Evolutionary conservation across 805 yeast genomes (phyloP), one percentile per base, ranked within the genome.

Genomic region (Pichia nanzhaoensis): DNA sequence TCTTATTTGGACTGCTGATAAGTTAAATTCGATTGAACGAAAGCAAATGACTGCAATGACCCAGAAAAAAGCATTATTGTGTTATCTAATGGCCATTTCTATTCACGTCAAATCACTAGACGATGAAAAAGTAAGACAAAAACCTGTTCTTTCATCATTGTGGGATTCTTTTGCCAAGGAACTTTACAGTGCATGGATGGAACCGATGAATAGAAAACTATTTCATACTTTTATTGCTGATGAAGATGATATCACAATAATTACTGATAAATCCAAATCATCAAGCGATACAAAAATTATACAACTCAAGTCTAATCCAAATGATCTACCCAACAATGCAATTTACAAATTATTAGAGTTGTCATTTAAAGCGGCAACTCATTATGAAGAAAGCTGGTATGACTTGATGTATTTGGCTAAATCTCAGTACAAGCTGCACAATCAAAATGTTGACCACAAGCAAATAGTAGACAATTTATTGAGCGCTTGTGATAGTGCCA

Each of bases 1-100:
- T 51, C 64, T 93, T 45, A 78, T 86, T n/a, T 88, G 96, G 95
- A 84, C 91, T 1, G 80, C 95, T 0, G 96, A 90, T 55, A 84
- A 84, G 55, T 64, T 88, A 32, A 81, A 81, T 42, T 69, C 75
- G 0, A 57, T 70, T 0, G 93, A 84, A 5, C 71, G 80, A 49
- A 82, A 82, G 55, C 64, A 65, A 3, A 60, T 65, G 0, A 82
- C 88, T 0, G 87, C 89, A 0, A 63, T 71, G 5, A 57, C 76
- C 3, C 96, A 88, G 60, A 71, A 83, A 47, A 82, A 74, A 54
- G 71, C 95, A 0, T 61, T 91, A 2, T 53, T 88, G 2, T 82
- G 95, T 49, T 88, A 82, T 53, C 58, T 81, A 19, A 82, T 84
- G 85, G 89, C 95, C 0, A 64, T 80, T 17, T 80, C 75, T 53